These are phyloP conservation scores for Euphrasia confusa DNA, from an alignment of 257 asterid genomes.

Conservation along the genomic window DNA sequence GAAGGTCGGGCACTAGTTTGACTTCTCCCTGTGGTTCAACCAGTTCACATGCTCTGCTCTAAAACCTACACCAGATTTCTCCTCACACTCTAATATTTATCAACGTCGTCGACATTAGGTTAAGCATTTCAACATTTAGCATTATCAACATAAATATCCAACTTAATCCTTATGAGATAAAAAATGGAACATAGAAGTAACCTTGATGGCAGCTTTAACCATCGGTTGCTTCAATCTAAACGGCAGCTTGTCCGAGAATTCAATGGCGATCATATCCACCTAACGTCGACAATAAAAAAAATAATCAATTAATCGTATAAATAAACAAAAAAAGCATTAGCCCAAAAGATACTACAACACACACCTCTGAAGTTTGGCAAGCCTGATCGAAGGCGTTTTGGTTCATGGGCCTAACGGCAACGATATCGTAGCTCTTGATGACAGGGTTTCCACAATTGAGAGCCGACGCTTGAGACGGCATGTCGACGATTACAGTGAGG, in stretches of 20 bases:
- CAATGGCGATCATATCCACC: slow-evolving; percentile 87
- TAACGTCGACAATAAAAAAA: slow-evolving; percentile 26
- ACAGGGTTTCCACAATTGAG: slow-evolving; percentile 71
- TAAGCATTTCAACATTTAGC: too few relatives aligned
- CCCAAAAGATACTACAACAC: slow-evolving; percentile 23
- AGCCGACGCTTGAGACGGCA: slow-evolving; percentile 52
- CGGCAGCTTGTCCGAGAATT: slow-evolving; percentile 68
- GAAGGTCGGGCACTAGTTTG: neutral
- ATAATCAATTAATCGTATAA: neutral
- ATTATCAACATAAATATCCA: too few relatives aligned
- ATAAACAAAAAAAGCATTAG: neutral
- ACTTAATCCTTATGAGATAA: neutral
- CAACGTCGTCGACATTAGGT: too few relatives aligned
- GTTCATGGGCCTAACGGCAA: slow-evolving; percentile 69
- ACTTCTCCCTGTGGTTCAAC: neutral
- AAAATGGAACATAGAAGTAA: slow-evolving; percentile 25
- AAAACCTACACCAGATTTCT: neutral
- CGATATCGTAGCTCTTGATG: slow-evolving; percentile 63
- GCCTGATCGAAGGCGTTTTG: slow-evolving; percentile 74
- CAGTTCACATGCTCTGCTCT: neutral
- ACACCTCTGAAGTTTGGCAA: slow-evolving; percentile 74
- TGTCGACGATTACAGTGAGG: slow-evolving; percentile 62
- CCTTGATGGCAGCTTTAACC: slow-evolving; percentile 88
- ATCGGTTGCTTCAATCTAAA: slow-evolving; percentile 74
- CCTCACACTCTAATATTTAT: neutral